Base-by-base conservation (phyloP, 2,329 filamentous ascomycete species). In the Nothophoma quercina region DNA sequence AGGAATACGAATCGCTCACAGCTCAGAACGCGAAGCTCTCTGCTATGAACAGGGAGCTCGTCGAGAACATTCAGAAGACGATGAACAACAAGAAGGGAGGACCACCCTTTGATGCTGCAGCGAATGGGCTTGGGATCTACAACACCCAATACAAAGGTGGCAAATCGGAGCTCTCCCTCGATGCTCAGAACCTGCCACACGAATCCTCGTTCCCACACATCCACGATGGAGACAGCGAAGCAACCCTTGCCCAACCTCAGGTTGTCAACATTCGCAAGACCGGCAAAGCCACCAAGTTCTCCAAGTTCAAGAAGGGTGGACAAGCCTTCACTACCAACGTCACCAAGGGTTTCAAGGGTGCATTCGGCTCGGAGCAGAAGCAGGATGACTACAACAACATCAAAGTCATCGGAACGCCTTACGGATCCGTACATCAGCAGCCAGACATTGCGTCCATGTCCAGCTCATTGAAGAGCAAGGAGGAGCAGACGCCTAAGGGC, bases 251-350 rank as follows among this genome's bases (percentile, higher is more conserved):
- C 22, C 89, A 91, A 2, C 93, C 95, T n/a, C 95, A 96, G 55
- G 90, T 98, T 26, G 90, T 98, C 55, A 96, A 95, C 66, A 96
- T 98, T 58, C 87, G 92, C 65, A 98, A 97, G 58, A 68, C 69
- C 78, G 92, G 90, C 23, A 92, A 96, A 71, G 87, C 89, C 46
- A 96, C 92, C 79, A 98, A 97, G 74, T 97, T 97, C 78, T 96
- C 96, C 77, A 96, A 96, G 78, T 98, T 95, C 93, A 96, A 97
- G 83, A 96, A 96, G 80, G 92, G 92, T 30, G 91, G 91, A 30
- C 93, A 96, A 76, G 93, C 90, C 49, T 88, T 98, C 65, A 93
- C 93, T 22, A 96, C 97, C 75, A 93, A 93, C 69, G 90, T 98
- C 43, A 89, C 90, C 56, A 97, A 97, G 79, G 92, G 93, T 44